Evolutionary conservation across 768 basidiomycete species (phyloP), one percentile per base, ranked within the genome.

Genomic region (Phlegmacium glaucopus): DNA sequence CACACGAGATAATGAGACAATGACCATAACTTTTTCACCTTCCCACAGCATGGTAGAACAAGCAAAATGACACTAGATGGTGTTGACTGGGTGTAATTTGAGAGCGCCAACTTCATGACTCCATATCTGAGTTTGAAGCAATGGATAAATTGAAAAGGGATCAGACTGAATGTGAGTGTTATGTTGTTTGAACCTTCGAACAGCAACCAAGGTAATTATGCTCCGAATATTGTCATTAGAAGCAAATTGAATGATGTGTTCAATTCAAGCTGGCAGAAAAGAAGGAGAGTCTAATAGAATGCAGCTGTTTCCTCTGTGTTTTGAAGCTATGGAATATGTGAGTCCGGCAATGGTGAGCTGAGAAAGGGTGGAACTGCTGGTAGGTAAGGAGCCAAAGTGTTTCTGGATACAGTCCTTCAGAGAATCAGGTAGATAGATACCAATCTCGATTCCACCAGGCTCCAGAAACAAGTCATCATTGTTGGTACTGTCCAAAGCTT

Each of bases 231-330:
- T 22, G 12, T 45, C 32, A 15, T 6, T 17, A 1, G n/a, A 15
- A 8, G 29, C 5, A 35, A 26, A 16, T 42, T 48, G 47, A 5
- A 45, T n/a, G 13, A 45, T 48, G 29, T 42, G n/a, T 9, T 28
- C 13, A 26, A 48, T 48, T 16, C 27, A 40, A 4, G 47, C 47
- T 30, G 47, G 47, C 7, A 15, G 9, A 13, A 10, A 9, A 11
- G n/a, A 12, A 39, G 29, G 11, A 4, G 18, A 11, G 28, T 12
- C 9, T 5, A 13, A 12, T 6, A 42, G n/a, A 4, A 42, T 16
- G 18, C 12, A 35, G 39, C 40, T 42, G 18, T 48, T 48, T 12
- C 47, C 47, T 2, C n/a, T 15, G 40, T 48, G 47, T 18, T 35
- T 28, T 22, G 39, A 48, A 13, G 5, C n/a, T n/a, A 35, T 32